Base-by-base conservation (phyloP, 1,139 yeast species). In the Hyphopichia burtonii region DNA sequence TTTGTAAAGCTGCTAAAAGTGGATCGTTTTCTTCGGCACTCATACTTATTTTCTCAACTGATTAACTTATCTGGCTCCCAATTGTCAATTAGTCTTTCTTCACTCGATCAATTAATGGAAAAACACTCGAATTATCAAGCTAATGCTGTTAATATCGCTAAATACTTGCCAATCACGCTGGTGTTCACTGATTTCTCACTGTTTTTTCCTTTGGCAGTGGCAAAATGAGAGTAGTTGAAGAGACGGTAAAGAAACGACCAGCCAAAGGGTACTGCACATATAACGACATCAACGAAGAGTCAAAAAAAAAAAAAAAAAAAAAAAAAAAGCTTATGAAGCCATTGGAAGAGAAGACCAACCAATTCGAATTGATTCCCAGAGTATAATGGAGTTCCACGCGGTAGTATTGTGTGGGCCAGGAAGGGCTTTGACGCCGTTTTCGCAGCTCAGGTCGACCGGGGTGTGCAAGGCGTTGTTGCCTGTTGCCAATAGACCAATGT, bases 331-430 rank as follows among this genome's bases (percentile, higher is more conserved):
- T 12, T 6, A 5, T 8, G 17, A 31, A 31, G 17, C 16, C 23
- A n/a, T n/a, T n/a, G 15, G 19, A 16, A 7, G 17, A 14, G 33
- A 31, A 31, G 15, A n/a, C 5, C 6, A 7, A 34, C n/a, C n/a
- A n/a, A n/a, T n/a, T n/a, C n/a, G n/a, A n/a, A n/a, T n/a, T n/a
- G n/a, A n/a, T n/a, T n/a, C n/a, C n/a, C n/a, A n/a, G n/a, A n/a
- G n/a, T n/a, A n/a, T 20, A 11, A 89, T 90, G 97, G 96, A 90
- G 66, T 86, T 90, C 61, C 96, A 91, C 55, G 98, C 96, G 0
- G 76, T 91, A 37, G 80, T 93, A 25, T 77, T 89, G 46, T 91
- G 98, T 65, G 98, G 98, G 5, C 80, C 78, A 41, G 98, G 98
- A 17, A 74, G 74, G 28, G 74, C 76, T 36, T 69, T 93, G 52